These are phyloP conservation scores for Brassica rapa DNA, from an alignment of 345 rosid species.

Conservation along the genomic window DNA sequence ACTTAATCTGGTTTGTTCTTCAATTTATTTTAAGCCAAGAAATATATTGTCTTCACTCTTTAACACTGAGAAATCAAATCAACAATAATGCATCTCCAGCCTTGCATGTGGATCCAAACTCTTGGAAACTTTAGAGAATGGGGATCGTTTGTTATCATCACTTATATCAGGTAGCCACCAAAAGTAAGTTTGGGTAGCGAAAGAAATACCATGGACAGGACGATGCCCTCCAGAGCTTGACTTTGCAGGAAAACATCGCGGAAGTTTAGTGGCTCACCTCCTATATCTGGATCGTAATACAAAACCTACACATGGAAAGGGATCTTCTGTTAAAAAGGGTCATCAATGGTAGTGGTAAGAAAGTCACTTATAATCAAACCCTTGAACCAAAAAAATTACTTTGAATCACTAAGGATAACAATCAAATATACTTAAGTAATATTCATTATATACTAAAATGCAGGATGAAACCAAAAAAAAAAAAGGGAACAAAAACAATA, in stretches of 20 bases:
- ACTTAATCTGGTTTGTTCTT: constrained; percentile 4
- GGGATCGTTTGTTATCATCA: background rate
- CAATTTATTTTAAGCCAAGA: constrained; percentile 5
- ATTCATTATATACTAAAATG: no score
- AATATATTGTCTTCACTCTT: background rate
- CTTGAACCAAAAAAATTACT: background rate
- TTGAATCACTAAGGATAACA: background rate
- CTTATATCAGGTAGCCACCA: constrained; percentile 15
- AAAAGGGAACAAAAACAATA: constrained; percentile 21
- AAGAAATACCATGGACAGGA: constrained; percentile 71
- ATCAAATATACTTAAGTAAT: no score
- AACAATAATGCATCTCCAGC: constrained; percentile 16
- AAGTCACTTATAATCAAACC: constrained; percentile 4
- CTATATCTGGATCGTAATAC: constrained; percentile 80
- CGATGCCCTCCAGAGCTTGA: constrained; percentile 93
- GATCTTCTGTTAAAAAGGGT: constrained; percentile 7
- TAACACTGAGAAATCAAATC: background rate
- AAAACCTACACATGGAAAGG: constrained; percentile 56
- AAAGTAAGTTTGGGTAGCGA: constrained; percentile 10
- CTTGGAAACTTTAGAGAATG: background rate
- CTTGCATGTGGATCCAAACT: constrained; percentile 10
- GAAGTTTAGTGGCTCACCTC: constrained; percentile 81
- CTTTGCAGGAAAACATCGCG: constrained; percentile 93
- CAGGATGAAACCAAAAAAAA: no score
- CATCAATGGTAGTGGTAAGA: no score